Evolutionary conservation across 139 green algal genomes (phyloP).

Genomic region (Auxenochlorella pyrenoidosa): DNA sequence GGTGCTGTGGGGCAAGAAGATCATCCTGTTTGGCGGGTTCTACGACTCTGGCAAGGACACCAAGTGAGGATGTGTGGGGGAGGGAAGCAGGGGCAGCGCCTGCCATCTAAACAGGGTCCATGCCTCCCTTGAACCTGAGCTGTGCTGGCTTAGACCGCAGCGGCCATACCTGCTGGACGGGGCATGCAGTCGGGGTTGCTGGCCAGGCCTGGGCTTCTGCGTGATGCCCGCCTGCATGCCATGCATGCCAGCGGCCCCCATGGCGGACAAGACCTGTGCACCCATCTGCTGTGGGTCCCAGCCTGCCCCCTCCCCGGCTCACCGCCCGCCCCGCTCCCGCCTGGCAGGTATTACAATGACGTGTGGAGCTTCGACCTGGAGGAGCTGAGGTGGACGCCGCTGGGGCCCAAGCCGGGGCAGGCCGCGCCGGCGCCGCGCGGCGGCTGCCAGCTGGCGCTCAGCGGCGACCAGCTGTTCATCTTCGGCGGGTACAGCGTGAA

Average conservation of each 20-base stretch:
- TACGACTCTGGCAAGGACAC: conserved; percentile 76
- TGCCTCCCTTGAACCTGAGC: too few species aligned
- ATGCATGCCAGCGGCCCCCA: neutral
- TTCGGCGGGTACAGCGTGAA: conserved; percentile 93
- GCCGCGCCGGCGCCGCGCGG: conserved; percentile 65
- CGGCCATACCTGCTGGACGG: too few species aligned
- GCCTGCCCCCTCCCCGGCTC: neutral
- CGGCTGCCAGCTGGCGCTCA: conserved; percentile 79
- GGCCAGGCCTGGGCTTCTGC: neutral
- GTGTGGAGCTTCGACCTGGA: conserved; percentile 87
- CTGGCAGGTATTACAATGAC: conserved; percentile 39
- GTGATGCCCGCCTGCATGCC: neutral
- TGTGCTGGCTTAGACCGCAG: too few species aligned
- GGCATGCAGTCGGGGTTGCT: too few species aligned
- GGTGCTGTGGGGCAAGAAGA: conserved; percentile 75
- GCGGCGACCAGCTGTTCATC: conserved; percentile 81
- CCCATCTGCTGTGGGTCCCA: too few species aligned
- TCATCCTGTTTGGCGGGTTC: conserved; percentile 96
- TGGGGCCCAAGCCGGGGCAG: conserved; percentile 40
- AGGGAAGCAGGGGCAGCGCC: too few species aligned
- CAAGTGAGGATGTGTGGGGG: neutral
- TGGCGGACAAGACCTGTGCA: too few species aligned
- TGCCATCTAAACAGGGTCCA: too few species aligned
- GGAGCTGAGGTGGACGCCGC: conserved; percentile 73
- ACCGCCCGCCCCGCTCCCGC: neutral